Conservation (phyloP, 345 rosid genomes). For the Ceriops zippeliana region DNA sequence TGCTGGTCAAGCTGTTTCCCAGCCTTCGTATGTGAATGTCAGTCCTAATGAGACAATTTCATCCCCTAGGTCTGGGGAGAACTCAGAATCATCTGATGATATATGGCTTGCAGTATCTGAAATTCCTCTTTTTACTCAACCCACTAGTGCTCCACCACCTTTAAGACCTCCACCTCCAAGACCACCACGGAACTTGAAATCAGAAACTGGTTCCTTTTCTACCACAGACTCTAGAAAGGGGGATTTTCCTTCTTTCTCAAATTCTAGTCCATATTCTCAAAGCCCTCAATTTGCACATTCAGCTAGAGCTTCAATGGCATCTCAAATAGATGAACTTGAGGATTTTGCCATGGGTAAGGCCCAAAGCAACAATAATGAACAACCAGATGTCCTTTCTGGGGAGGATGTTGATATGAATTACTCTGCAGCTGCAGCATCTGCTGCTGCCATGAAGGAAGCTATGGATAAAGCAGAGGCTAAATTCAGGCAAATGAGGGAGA, state of each 20-base stretch:
- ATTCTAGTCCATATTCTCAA: slow-evolving; percentile 44
- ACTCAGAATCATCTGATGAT: slow-evolving; percentile 58
- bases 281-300: slow-evolving; percentile 41
- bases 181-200: slow-evolving; percentile 53
- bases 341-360: slow-evolving; percentile 57
- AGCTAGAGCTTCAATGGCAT: slow-evolving; percentile 38
- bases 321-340: slow-evolving; percentile 77
- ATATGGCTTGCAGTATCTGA: slow-evolving; percentile 93
- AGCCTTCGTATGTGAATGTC: slow-evolving; percentile 41
- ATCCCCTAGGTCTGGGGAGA: slow-evolving; percentile 46
- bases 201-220: slow-evolving; percentile 37
- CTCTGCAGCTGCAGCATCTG: slow-evolving; percentile 80
- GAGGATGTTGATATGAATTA: slow-evolving; percentile 53
- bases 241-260: slow-evolving; percentile 44
- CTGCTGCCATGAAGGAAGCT: slow-evolving; percentile 97
- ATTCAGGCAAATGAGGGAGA: slow-evolving; percentile 87
- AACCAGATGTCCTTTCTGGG: slow-evolving; percentile 39
- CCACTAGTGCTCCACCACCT: slow-evolving; percentile 86
- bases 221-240: slow-evolving; percentile 44
- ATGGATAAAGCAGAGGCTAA: slow-evolving; percentile 98
- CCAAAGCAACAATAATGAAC: slow-evolving; percentile 41
- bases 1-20: slow-evolving; percentile 42
- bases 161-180: slow-evolving; percentile 97
- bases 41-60: slow-evolving; percentile 37
- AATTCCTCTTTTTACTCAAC: slow-evolving; percentile 82